Conservation (phyloP, 371 early-diverging fungal genomes). For the Actinomortierella wolfii region DNA sequence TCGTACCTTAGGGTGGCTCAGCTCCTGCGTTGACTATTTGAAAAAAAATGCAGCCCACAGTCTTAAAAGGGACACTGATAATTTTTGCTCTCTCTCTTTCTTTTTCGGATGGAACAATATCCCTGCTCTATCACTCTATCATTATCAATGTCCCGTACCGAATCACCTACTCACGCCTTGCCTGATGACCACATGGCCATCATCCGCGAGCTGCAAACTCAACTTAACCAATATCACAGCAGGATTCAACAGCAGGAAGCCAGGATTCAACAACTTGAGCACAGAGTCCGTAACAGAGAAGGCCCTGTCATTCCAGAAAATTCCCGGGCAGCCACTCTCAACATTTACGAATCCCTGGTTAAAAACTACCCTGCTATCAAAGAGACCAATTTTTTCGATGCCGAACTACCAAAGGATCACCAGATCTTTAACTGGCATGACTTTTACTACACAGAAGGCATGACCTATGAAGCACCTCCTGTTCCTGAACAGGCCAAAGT, state of each 20-base stretch:
- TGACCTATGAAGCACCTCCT: background rate
- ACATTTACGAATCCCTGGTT: background rate
- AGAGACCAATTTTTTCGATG: constrained; percentile 1
- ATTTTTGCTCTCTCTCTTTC: constrained; percentile 2
- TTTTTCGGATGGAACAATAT: constrained; percentile 12
- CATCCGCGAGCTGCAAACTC: background rate
- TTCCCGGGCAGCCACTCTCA: constrained; percentile 1
- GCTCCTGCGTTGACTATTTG: no score
- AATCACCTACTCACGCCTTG: background rate
- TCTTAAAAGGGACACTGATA: constrained; percentile 1
- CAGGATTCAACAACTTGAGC: background rate
- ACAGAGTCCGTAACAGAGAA: background rate
- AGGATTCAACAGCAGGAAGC: background rate
- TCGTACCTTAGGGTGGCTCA: no score
- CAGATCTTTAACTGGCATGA: background rate
- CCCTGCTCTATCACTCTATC: background rate
- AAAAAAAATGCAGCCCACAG: no score
- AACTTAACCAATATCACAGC: background rate
- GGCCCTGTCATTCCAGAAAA: no score
- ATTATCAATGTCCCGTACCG: constrained; percentile 7
- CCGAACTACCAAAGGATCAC: constrained; percentile 1
- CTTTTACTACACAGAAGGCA: constrained; percentile 3
- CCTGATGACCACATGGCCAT: constrained; percentile 6
- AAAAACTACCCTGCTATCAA: background rate
- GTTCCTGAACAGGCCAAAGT: background rate